Evolutionary conservation across 345 rosid species (phyloP).

Genomic region (Cardamine resedifolia): DNA sequence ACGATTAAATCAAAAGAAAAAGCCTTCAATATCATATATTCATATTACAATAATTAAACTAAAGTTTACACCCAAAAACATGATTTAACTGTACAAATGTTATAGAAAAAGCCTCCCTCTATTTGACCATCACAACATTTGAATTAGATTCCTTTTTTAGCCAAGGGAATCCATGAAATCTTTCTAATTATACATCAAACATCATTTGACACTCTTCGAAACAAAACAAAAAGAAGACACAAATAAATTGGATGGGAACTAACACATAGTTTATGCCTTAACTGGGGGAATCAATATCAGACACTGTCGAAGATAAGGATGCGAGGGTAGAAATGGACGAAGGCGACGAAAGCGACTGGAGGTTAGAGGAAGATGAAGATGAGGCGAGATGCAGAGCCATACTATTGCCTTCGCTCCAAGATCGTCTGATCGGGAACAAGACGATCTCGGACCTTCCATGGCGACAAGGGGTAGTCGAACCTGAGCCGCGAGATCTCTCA

Average conservation of each 20-base stretch:
- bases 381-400: conserved; percentile 41
- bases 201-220: not conserved
- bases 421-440: conserved; percentile 54
- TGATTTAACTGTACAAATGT: not conserved
- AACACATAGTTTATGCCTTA: conserved; percentile 6
- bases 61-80: not conserved
- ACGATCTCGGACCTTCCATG: conserved; percentile 35
- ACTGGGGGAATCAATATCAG: conserved; percentile 24
- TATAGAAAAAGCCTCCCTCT: not conserved
- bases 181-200: conserved; percentile 4
- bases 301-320: conserved; percentile 24
- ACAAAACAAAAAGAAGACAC: not conserved
- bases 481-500: conserved; percentile 19
- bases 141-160: not conserved
- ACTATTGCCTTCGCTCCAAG: conserved; percentile 66
- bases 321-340: conserved; percentile 36
- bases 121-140: conserved; percentile 12
- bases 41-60: not conserved
- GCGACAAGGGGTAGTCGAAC: conserved; percentile 22
- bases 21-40: not conserved
- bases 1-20: not conserved
- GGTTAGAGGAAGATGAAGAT: conserved; percentile 33
- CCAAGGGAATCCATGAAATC: not conserved
- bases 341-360: conserved; percentile 49
- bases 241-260: not conserved